A percentile compares a stretch with the other conserved stretches of the same genome.
Conservation (phyloP, 768 basidiomycete genomes). For the Rhizopogon sp. region DNA sequence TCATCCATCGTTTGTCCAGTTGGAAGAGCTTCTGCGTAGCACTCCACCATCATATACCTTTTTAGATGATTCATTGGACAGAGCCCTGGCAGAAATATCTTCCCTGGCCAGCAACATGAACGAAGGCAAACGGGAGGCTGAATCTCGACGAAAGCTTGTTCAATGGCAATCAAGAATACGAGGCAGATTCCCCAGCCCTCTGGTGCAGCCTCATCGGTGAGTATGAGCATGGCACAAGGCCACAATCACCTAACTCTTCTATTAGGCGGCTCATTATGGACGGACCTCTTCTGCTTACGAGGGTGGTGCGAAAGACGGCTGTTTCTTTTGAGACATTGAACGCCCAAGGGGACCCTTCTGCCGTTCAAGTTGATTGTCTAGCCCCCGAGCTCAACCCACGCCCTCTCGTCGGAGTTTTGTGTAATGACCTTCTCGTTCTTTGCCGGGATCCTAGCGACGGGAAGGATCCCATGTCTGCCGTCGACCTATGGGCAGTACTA, state of each 20-base stretch:
- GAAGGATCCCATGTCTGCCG: conserved; percentile 62
- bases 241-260: conserved; percentile 6
- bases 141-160: conserved; percentile 86
- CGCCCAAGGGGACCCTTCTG: conserved; percentile 69
- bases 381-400: conserved; percentile 82
- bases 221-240: conserved; percentile 12
- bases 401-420: conserved; percentile 75
- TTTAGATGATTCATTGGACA: conserved; percentile 78
- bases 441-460: conserved; percentile 84
- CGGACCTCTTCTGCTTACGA: conserved; percentile 75
- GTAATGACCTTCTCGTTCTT: conserved; percentile 90
- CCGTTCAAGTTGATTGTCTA: conserved; percentile 87
- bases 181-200: conserved; percentile 91
- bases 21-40: conserved; percentile 81
- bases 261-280: conserved; percentile 88
- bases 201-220: conserved; percentile 96
- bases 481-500: conserved; percentile 96
- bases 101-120: conserved; percentile 93
- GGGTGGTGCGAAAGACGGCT: conserved; percentile 85
- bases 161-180: conserved; percentile 88
- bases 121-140: conserved; percentile 94
- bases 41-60: conserved; percentile 79
- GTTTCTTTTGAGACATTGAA: conserved; percentile 79
- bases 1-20: conserved; percentile 25
- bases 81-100: conserved; percentile 83